Percentiles rank a stretch among this genome's conserved stretches.
These are phyloP conservation scores for Crithidia expoeki DNA, from an alignment of 208 protist genomes.

Conservation along the genomic window DNA sequence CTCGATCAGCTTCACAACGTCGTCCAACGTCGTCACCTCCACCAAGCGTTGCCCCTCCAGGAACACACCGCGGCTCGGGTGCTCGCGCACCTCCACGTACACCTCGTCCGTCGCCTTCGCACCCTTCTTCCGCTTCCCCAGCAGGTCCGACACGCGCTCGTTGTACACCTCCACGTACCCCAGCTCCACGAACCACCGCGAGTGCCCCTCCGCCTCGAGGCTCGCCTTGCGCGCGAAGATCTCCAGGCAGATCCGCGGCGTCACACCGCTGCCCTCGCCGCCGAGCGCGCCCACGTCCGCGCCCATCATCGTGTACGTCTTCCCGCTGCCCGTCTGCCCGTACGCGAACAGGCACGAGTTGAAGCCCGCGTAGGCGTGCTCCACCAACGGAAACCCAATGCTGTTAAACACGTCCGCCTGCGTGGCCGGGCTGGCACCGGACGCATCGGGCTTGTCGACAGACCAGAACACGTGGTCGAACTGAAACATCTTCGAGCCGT, in stretches of 20 bases:
- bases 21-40: slow-evolving; percentile 43
- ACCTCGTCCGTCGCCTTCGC: slow-evolving; percentile 47
- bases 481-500: not conserved
- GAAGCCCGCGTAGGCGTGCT: slow-evolving; percentile 66
- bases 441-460: slow-evolving; percentile 39
- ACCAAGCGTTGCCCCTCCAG: slow-evolving; percentile 49
- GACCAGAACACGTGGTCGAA: slow-evolving; percentile 81
- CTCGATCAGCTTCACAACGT: slow-evolving; percentile 58
- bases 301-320: slow-evolving; percentile 95
- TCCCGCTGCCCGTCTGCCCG: slow-evolving; percentile 91
- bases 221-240: slow-evolving; percentile 54
- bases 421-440: slow-evolving; percentile 26
- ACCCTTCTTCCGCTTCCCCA: slow-evolving; percentile 54
- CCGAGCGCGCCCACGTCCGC: slow-evolving; percentile 32
- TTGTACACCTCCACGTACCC: slow-evolving; percentile 91
- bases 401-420: slow-evolving; percentile 65
- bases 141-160: slow-evolving; percentile 81
- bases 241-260: slow-evolving; percentile 66
- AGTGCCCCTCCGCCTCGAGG: slow-evolving; percentile 40
- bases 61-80: slow-evolving; percentile 43
- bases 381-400: slow-evolving; percentile 60
- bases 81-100: slow-evolving; percentile 69
- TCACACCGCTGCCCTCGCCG: slow-evolving; percentile 56
- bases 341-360: slow-evolving; percentile 93
- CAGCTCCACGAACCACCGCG: slow-evolving; percentile 60